These are phyloP conservation scores for Diaporthe ilicicola DNA, from an alignment of 2,329 filamentous ascomycete species.

Conservation along the genomic window DNA sequence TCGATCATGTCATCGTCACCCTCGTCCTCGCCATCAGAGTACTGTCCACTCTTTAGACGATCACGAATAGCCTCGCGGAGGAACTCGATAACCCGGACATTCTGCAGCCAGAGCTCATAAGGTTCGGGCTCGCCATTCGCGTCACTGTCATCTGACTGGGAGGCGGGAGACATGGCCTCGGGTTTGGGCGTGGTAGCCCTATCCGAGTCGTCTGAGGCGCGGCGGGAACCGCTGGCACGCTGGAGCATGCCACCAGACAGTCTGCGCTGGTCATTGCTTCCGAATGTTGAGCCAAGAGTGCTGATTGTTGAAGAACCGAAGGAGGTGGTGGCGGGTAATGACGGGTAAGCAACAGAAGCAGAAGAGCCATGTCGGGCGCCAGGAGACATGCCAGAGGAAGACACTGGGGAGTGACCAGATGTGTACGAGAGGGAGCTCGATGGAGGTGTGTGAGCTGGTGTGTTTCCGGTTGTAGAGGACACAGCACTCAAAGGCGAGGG, in stretches of 20 bases:
- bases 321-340: conserved; percentile 76
- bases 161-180: conserved; percentile 56
- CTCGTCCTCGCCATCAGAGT: conserved; percentile 49
- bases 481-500: conserved; percentile 68
- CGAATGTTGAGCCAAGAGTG: conserved; percentile 74
- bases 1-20: conserved; percentile 42
- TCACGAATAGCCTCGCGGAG: conserved; percentile 66
- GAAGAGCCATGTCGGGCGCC: conserved; percentile 68
- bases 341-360: conserved; percentile 76
- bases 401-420: conserved; percentile 78
- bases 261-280: conserved; percentile 65
- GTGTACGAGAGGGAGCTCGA: conserved; percentile 80
- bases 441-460: conserved; percentile 79
- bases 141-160: conserved; percentile 65
- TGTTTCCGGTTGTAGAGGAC: conserved; percentile 67
- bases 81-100: conserved; percentile 71
- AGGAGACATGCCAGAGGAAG: conserved; percentile 75
- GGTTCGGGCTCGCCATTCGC: conserved; percentile 65
- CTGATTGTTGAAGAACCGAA: conserved; percentile 73
- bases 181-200: conserved; percentile 54
- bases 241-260: conserved; percentile 75
- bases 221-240: conserved; percentile 57
- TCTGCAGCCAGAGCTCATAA: conserved; percentile 72
- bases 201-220: conserved; percentile 49
- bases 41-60: conserved; percentile 66